Evolutionary conservation across 495 filamentous ascomycete genomes (phyloP).

Genomic region (Aspergillus sclerotioniger): DNA sequence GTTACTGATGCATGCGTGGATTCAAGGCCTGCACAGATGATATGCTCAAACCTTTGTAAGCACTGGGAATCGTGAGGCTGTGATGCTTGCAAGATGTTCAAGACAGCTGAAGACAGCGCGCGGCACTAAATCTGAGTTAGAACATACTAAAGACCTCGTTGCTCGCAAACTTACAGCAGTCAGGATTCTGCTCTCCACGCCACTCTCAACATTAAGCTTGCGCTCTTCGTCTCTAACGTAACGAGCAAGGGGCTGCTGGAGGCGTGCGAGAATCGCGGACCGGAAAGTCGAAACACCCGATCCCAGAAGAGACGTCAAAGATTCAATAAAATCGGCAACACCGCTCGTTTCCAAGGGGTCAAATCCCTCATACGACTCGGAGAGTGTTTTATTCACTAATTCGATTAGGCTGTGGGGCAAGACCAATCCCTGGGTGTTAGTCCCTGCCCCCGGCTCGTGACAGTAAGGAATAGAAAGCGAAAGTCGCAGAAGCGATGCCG

Average conservation of each 20-base stretch:
- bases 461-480: slow-evolving; percentile 34
- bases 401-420: slow-evolving; percentile 32
- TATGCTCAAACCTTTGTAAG: slow-evolving; percentile 46
- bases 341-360: slow-evolving; percentile 19
- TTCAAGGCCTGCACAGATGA: slow-evolving; percentile 57
- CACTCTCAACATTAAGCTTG: slow-evolving; percentile 29
- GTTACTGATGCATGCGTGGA: slow-evolving; percentile 52
- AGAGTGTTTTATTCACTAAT: slow-evolving; percentile 26
- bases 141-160: neutral
- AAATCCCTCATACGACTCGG: slow-evolving; percentile 32
- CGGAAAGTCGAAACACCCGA: slow-evolving; percentile 33
- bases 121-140: slow-evolving; percentile 34
- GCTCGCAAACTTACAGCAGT: slow-evolving; percentile 36
- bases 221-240: slow-evolving; percentile 36
- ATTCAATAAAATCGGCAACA: slow-evolving; percentile 39
- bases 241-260: slow-evolving; percentile 29
- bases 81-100: slow-evolving; percentile 36
- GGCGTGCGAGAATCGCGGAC: slow-evolving; percentile 29
- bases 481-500: slow-evolving; percentile 34
- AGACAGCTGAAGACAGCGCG: slow-evolving; percentile 33
- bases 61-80: slow-evolving; percentile 38
- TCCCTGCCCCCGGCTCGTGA: slow-evolving; percentile 10
- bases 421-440: neutral
- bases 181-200: slow-evolving; percentile 35
- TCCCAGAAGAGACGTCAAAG: slow-evolving; percentile 38